Evolutionary conservation across 805 yeast species (phyloP), one percentile per base, ranked within the genome.

Genomic region (Schwanniomyces polymorphus): DNA sequence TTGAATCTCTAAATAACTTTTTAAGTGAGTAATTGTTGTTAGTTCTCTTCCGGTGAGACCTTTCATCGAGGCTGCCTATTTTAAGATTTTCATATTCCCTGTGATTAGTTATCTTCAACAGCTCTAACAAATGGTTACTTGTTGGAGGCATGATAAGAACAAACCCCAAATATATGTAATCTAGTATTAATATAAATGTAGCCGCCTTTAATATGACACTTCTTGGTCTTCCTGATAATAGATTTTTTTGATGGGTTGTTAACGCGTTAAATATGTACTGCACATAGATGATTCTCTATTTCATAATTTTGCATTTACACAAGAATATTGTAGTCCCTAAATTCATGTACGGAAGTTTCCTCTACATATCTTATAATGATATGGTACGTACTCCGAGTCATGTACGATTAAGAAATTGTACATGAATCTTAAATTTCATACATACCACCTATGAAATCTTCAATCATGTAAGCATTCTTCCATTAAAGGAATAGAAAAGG

Each of bases 71-170:
- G 35, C 56, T 60, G 8, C 53, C 51, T 25, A 50, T 47, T 16
- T 52, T 52, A 16, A 58, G 51, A 34, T 61, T 50, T 35, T 64
- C 59, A 44, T 62, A 67, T 26, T 54, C 48, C 44, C 62, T 54
- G 46, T 67, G 65, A 45, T 67, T 60, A 21, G 68, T 58, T 29
- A 66, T 66, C 56, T 61, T 61, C 28, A 66, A 48, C 50, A 57
- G 64, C 43, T 61, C 56, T 41, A 65, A 44, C 27, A 61, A 56
- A 48, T 59, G 55, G 44, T 57, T 50, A 39, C 44, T 51, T 41
- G 44, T 47, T 29, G 59, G 61, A 25, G 37, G 45, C 38, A 37
- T 37, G 23, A 21, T 37, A 11, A 18, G 7, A 12, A 18, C 10
- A 14, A 21, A 37, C 39, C 27, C 21, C 35, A 16, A 31, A 7